Evolutionary conservation across 2,329 filamentous ascomycete species (phyloP), one percentile per base, ranked within the genome.

Genomic region (Aspergillus fumigatiaffinis): DNA sequence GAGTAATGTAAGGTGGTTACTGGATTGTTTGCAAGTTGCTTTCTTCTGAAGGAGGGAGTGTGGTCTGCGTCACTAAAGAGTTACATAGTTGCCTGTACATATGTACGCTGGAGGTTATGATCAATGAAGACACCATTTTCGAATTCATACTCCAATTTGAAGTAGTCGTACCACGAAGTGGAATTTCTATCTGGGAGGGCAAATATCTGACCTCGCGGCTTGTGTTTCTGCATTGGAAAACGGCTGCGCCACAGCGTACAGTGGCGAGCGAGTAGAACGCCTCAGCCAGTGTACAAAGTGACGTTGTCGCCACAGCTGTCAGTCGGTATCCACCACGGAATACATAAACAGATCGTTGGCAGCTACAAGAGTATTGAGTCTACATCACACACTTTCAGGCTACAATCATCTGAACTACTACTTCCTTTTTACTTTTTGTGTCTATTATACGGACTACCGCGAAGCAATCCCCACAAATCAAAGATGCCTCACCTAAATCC

Each of bases 401-500:
- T 47, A 26, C 20, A 25, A 14, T 23, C 10, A 1, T 23, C 6
- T 23, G 7, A 26, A 25, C 4, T 14, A 47, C 44, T 47, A 12
- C 10, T 21, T 3, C 41, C n/a, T 46, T 23, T 23, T 4, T 23
- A 12, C 23, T 25, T 4, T 6, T 17, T 23, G 32, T 38, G 32
- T 7, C 32, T 23, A 10, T 3, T 12, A 46, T 46, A 20, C 25
- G 25, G 25, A 26, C 25, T 26, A 26, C 41, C 21, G 3, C 10
- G 3, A 21, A 53, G 9, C 14, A 54, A 29, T 41, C 49, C 25
- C 49, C 26, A 23, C 49, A 35, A 8, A 32, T 14, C n/a, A 3
- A 28, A 41, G 38, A 64, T 64, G 57, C 54, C 61, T 42, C 58
- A 63, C n/a, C 51, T 53, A 26, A 52, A 54, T 9, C 42, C 44